Evolutionary conservation across 495 filamentous ascomycete species (phyloP), one percentile per base, ranked within the genome.

Genomic region (Penicillium waksmanii): DNA sequence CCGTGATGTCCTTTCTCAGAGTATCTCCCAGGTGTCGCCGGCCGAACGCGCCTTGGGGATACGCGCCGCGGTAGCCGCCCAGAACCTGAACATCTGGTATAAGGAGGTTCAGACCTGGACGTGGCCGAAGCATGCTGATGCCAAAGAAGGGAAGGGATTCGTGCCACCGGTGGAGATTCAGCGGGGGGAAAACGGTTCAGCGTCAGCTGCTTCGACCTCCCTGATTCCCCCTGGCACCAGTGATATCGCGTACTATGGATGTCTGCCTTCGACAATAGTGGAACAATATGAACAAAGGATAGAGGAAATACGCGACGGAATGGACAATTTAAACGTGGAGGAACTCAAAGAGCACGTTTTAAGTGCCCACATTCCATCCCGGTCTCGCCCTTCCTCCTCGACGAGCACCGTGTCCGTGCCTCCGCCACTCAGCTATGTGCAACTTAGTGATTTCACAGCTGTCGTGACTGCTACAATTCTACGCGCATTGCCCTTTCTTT

Each of bases 281-380:
- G 70, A 82, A 31, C 67, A 76, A 51, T 92, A 95, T 68, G 89
- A 93, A 66, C 75, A 72, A 38, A 83, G 94, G 27, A 81, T 96
- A 23, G 89, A 94, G 36, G 85, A 88, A 53, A 96, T 98, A 61
- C 78, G 78, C 19, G 83, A 86, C 50, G 88, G 85, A 51, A 85
- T 97, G 79, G 90, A 94, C 19, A 82, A 83, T 43, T 77, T 98
- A 48, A 85, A 92, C 53, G 81, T 98, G 47, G 93, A 97, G 61
- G 93, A 96, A 64, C 85, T 98, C 65, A 97, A 97, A 76, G 84
- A 81, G 49, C 91, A 93, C 70, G 90, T 98, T 61, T 77, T 96
- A 56, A 86, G 89, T 78, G 89, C 87, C 57, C 88, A 95, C 77
- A 84, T 87, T 69, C 77, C 73, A 58, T 78, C 77, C 34, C 76